Conservation (phyloP, 2,329 filamentous ascomycete species). For the Dryadomyces quercivorus region DNA sequence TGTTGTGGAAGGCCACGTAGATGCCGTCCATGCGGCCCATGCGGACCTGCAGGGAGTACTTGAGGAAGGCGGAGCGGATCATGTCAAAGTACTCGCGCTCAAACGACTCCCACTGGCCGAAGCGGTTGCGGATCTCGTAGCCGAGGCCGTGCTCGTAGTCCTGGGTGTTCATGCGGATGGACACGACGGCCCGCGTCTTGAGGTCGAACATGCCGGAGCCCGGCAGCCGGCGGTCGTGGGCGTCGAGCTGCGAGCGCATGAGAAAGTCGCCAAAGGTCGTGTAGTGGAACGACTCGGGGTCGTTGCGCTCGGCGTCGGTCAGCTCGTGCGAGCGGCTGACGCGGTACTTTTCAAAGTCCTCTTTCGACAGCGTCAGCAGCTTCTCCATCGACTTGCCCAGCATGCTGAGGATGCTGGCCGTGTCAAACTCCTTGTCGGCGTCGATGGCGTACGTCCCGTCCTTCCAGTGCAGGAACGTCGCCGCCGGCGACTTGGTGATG, state of each 20-base stretch:
- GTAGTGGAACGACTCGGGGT: conserved; percentile 76
- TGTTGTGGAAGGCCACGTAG: conserved; percentile 94
- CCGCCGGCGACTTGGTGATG: conserved; percentile 60
- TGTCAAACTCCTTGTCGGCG: conserved; percentile 85
- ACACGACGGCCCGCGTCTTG: conserved; percentile 85
- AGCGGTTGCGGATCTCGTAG: conserved; percentile 70
- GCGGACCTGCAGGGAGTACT: conserved; percentile 91
- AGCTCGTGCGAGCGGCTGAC: conserved; percentile 55
- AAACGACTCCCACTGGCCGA: conserved; percentile 78
- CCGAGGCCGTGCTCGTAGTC: conserved; percentile 64
- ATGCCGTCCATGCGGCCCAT: conserved; percentile 99
- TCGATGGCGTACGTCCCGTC: conserved; percentile 81
- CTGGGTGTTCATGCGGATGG: conserved; percentile 74
- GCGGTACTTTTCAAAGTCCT: conserved; percentile 78
- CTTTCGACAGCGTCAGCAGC: conserved; percentile 68
- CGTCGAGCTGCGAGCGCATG: conserved; percentile 91
- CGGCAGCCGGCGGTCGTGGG: conserved; percentile 72
- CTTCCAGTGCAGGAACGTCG: conserved; percentile 71
- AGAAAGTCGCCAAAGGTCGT: conserved; percentile 77
- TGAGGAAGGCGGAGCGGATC: conserved; percentile 87
- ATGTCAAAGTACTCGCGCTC: conserved; percentile 96
- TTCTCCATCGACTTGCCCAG: conserved; percentile 96
- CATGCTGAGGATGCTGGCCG: conserved; percentile 75
- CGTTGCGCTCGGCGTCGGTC: conserved; percentile 56
- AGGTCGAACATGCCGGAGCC: conserved; percentile 92